Evolutionary conservation across 2,329 filamentous ascomycete species (phyloP).

Genomic region (Ciborinia camelliae): DNA sequence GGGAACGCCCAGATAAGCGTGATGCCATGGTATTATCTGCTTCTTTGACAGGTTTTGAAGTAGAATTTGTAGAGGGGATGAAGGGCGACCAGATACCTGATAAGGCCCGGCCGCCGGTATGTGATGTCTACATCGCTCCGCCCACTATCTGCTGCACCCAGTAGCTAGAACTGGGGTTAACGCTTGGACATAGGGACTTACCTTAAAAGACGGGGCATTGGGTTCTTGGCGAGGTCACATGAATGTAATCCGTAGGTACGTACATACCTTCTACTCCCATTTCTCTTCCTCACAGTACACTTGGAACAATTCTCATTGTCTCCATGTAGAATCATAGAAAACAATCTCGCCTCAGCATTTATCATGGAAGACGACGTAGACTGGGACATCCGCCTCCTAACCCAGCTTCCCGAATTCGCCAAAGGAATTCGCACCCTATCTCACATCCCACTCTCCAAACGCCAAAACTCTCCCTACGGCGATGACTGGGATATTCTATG

Average conservation of each 20-base stretch:
- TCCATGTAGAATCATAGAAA: constrained; percentile 26
- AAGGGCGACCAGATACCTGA: constrained; percentile 41
- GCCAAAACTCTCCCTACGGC: constrained; percentile 34
- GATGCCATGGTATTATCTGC: constrained; percentile 46
- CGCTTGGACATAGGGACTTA: constrained; percentile 10
- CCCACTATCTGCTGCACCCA: background rate
- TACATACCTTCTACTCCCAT: background rate
- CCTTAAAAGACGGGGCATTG: constrained; percentile 31
- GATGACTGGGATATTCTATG: constrained; percentile 41
- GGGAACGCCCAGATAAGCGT: constrained; percentile 47
- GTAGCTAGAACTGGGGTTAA: background rate
- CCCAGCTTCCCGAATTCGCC: constrained; percentile 37
- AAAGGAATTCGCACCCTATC: constrained; percentile 20
- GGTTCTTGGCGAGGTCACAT: constrained; percentile 44
- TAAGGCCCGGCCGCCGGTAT: constrained; percentile 41
- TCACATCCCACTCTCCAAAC: constrained; percentile 13
- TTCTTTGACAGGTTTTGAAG: constrained; percentile 42
- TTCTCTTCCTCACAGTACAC: fast-evolving
- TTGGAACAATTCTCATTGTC: background rate
- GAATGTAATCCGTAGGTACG: constrained; percentile 38
- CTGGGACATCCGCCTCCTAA: constrained; percentile 42
- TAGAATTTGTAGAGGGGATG: constrained; percentile 46
- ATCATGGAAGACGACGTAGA: constrained; percentile 46
- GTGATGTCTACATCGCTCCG: background rate
- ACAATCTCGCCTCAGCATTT: constrained; percentile 36